Percentiles rank a stretch among this genome's conserved stretches.
Evolutionary conservation across 2,329 filamentous ascomycete species (phyloP).

Genomic region (Rhynchosporium secalis): DNA sequence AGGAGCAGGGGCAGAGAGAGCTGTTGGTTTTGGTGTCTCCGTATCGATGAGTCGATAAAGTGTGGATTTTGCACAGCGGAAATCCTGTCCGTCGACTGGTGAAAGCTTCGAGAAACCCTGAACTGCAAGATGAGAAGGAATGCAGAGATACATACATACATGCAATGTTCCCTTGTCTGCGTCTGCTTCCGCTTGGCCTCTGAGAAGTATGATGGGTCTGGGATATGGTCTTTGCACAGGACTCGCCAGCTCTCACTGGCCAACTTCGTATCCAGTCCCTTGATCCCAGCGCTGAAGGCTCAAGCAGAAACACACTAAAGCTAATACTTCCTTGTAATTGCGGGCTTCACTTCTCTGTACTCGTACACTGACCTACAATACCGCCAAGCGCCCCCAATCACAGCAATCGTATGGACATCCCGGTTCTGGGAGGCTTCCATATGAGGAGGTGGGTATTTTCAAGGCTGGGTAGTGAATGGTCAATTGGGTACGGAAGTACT

Average conservation of each 20-base stretch:
- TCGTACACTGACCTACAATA: background rate
- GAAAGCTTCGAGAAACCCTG: conserved; percentile 3
- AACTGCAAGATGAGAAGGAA: background rate
- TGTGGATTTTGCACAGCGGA: background rate
- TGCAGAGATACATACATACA: background rate
- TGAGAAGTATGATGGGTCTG: too few species aligned
- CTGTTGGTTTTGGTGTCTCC: conserved; percentile 14
- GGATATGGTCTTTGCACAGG: background rate
- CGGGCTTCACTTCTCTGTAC: background rate
- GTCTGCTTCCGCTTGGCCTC: background rate
- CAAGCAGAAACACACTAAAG: conserved; percentile 29
- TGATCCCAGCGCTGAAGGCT: conserved; percentile 14
- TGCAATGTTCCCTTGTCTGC: background rate
- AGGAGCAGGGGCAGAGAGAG: conserved; percentile 13
- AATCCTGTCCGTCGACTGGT: conserved; percentile 18
- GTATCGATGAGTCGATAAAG: conserved; percentile 9
- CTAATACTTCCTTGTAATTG: background rate
- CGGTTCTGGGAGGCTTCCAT: conserved; percentile 4
- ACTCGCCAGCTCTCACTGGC: conserved; percentile 5
- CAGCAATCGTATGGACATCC: background rate
- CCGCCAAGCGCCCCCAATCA: conserved; percentile 3
- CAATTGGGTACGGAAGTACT: background rate
- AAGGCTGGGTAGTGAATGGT: conserved; percentile 1
- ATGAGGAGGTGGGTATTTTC: conserved; percentile 10
- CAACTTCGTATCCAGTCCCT: background rate